Base-by-base conservation (phyloP, 768 basidiomycete genomes). In the Coprinopsis sp. region DNA sequence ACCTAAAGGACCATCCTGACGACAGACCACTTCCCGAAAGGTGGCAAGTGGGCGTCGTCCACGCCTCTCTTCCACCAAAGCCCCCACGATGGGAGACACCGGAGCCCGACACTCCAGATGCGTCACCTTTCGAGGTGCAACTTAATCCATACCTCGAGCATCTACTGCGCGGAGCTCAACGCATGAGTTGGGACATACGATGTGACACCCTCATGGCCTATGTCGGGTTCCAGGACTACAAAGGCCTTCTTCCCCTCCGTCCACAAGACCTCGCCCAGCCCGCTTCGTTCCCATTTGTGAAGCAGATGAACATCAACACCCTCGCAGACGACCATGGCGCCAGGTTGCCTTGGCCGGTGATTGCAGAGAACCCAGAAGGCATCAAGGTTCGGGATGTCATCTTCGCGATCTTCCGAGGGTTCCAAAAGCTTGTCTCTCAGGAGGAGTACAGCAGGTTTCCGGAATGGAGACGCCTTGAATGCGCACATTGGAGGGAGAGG, bases 281-380 rank as follows among this genome's bases (percentile, higher is more conserved):
- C 0, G 82, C 82, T n/a, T 82, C 82, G 6, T 74, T 63, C 56
- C 83, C 83, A 0, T 73, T 81, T 48, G 62, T 82, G 36, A 75
- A 76, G 6, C 69, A 74, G 47, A 71, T 85, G 71, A 70, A 69
- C 52, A 74, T 85, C 60, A 70, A 67, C 47, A 70, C 62, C 3
- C 65, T 82, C 19, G 78, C 74, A 16, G 77, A 76, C 39, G 77
- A 79, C 51, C 63, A 71, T 1, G 65, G 69, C n/a, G 63, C 67
- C 0, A 58, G 52, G 11, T 77, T 78, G 55, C 73, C 69, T 13
- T 83, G 82, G 82, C 77, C 79, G 8, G 66, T 82, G 42, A 74
- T 70, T 49, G 71, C 77, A 6, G 47, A 56, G 3, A 79, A 79
- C 50, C 46, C 61, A 1, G 54, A 58, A 8, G 79, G 79, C 0